phyloP scores from a whole-genome alignment of 2,329 filamentous ascomycete genomes.

The Diaporthe caulivora region DNA sequence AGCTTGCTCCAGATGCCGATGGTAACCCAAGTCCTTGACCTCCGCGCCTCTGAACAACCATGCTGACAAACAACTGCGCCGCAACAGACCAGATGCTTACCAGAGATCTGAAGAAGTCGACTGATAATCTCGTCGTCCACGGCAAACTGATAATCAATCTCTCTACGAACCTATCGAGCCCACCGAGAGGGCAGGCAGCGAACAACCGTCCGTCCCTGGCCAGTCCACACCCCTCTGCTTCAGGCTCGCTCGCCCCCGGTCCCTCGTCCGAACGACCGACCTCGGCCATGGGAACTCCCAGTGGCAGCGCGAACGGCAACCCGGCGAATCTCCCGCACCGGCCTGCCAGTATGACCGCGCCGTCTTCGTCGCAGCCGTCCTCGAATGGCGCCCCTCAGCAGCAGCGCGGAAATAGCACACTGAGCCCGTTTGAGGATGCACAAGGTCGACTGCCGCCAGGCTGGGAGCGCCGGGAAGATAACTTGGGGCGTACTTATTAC shows the following conservation, averaged over 20 bases:
- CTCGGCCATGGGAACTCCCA: slow-evolving; percentile 65
- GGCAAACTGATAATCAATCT: slow-evolving; percentile 97
- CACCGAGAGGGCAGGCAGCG: slow-evolving; percentile 68
- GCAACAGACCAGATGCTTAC: slow-evolving; percentile 97
- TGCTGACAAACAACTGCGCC: slow-evolving; percentile 43
- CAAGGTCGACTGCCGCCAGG: slow-evolving; percentile 92
- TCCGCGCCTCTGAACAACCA: slow-evolving; percentile 44
- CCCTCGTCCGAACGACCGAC: slow-evolving; percentile 62
- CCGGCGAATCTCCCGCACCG: slow-evolving; percentile 58
- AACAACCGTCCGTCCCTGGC: slow-evolving; percentile 61
- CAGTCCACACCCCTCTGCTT: slow-evolving; percentile 57
- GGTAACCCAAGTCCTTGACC: slow-evolving; percentile 65
- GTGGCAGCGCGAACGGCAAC: slow-evolving; percentile 57
- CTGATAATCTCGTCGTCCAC: slow-evolving; percentile 96
- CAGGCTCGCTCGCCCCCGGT: slow-evolving; percentile 59
- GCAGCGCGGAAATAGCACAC: slow-evolving; percentile 63
- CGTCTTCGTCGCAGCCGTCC: slow-evolving; percentile 49
- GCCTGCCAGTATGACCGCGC: slow-evolving; percentile 60
- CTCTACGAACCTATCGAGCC: slow-evolving; percentile 86
- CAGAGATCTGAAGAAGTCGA: slow-evolving; percentile 95
- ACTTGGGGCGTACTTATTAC: slow-evolving; percentile 95
- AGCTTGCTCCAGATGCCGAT: slow-evolving; percentile 89
- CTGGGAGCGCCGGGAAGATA: slow-evolving; percentile 97
- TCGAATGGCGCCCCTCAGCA: slow-evolving; percentile 53
- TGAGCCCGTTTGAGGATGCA: slow-evolving; percentile 96